phyloP scores from a whole-genome alignment of 441 rosid species.

The Rhodomyrtus psidioides region DNA sequence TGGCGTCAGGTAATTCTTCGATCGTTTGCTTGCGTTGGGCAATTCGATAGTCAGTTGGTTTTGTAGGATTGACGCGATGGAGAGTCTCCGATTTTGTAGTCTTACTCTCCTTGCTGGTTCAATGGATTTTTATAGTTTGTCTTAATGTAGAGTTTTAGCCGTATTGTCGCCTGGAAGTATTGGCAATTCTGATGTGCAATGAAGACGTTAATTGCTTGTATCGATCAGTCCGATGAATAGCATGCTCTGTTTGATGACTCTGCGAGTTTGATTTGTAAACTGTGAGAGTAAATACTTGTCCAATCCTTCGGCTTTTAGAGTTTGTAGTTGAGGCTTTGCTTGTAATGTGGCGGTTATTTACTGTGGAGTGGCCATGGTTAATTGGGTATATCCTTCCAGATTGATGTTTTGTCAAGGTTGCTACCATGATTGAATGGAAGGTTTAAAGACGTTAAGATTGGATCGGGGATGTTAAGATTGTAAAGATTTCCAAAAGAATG shows the following conservation, averaged over 20 bases:
- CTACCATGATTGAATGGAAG: not conserved
- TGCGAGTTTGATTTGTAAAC: not conserved
- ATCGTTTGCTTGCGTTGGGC: not conserved
- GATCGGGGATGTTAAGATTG: not conserved
- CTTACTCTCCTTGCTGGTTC: not conserved
- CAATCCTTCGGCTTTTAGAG: not conserved
- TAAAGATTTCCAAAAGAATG: not conserved
- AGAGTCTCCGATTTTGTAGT: not conserved
- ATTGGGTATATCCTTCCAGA: not conserved
- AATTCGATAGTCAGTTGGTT: not conserved
- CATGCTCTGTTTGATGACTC: not conserved
- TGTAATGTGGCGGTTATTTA: rapidly evolving
- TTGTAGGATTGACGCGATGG: not conserved
- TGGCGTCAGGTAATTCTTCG: not conserved
- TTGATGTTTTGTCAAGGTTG: not conserved
- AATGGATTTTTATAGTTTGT: not conserved
- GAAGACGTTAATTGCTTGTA: not conserved
- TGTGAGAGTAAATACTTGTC: not conserved
- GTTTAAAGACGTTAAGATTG: not conserved
- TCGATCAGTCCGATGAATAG: not conserved
- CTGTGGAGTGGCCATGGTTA: not conserved
- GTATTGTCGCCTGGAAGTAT: not conserved
- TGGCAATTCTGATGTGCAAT: not conserved
- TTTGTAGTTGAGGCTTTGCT: not conserved
- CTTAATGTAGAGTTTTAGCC: not conserved